Conservation (phyloP, 2,329 filamentous ascomycete genomes). For the Kalmusia sp. region DNA sequence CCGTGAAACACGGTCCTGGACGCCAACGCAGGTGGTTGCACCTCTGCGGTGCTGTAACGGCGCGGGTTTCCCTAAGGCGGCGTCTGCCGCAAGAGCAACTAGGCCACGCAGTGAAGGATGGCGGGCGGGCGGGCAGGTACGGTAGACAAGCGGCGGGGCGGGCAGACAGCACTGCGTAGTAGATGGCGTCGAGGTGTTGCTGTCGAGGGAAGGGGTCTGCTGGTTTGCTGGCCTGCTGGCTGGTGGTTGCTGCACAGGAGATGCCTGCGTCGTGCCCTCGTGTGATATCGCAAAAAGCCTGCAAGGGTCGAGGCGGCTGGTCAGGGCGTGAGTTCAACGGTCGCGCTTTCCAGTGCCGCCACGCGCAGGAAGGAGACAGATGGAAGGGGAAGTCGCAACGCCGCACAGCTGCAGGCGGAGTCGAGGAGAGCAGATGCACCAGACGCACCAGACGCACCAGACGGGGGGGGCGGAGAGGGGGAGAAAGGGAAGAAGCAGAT, state of each 20-base stretch:
- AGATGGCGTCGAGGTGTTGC: background rate
- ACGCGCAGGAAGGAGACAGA: constrained; percentile 32
- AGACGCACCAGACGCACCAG: no score
- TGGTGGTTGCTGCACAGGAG: constrained; percentile 15
- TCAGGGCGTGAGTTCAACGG: no score
- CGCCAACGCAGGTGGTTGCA: constrained; percentile 29
- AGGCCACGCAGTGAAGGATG: constrained; percentile 16
- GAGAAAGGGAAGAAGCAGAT: background rate
- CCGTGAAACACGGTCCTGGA: constrained; percentile 31
- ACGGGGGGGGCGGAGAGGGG: no score
- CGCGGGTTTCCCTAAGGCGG: constrained; percentile 35
- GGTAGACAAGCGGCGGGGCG: background rate
- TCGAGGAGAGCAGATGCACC: background rate
- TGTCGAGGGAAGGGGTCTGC: constrained; percentile 23
- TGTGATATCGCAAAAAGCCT: constrained; percentile 16
- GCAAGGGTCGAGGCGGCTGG: constrained; percentile 41
- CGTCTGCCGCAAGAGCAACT: constrained; percentile 13
- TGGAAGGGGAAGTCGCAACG: background rate
- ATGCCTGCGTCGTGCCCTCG: constrained; percentile 11
- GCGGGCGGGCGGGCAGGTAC: background rate
- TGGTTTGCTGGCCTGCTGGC: no score
- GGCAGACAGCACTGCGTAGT: background rate
- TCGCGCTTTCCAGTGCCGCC: constrained; percentile 24
- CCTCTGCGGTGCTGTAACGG: constrained; percentile 22
- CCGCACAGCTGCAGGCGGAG: background rate